Evolutionary conservation across 192 early-diverging fungal genomes (phyloP), one percentile per base, ranked within the genome.

Genomic region (Mortierella alpina): DNA sequence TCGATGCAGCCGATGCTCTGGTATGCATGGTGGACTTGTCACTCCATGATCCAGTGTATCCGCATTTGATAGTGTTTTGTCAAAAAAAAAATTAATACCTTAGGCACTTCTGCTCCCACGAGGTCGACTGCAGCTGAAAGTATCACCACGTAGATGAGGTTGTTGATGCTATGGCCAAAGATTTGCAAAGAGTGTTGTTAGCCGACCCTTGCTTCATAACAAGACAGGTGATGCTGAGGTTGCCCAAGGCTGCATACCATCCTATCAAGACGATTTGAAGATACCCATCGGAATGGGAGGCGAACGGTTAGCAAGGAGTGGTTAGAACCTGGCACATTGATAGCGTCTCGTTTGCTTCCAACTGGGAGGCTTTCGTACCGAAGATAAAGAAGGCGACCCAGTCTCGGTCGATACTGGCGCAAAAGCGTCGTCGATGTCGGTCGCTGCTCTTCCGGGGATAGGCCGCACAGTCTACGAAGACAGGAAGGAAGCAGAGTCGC

Each of bases 91-190:
- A 62, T 62, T 22, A 8, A 4, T 66, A 70, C 75, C 76, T 80
- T 80, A 12, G 77, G 77, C 7, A 80, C 70, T 42, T 72, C 54
- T 13, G 70, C 59, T 13, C 82, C 84, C 6, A 83, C 76, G 2
- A 85, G 82, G 64, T 85, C 84, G 5, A 85, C 84, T 15, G 84
- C 84, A 6, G 84, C 84, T 4, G 84, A 85, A 1, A 85, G 59
- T 42, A 85, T 83, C 13, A 85, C 80, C 5, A 84, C 82, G 54
- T 83, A 85, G 39, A 85, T 83, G 57, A 84, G 68, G 53, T 85
- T 85, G 71, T 85, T 85, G 66, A 85, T 74, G 57, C 82, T 83
- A 56, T 49, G 12, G 31, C 41, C 6, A 49, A 7, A 20, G 11
- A 15, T 17, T 51, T 51, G 50, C 17, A 15, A 2, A 51, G 31